Percentiles rank a stretch among this genome's conserved stretches.
Evolutionary conservation across 2,329 filamentous ascomycete genomes (phyloP).

Genomic region (Raffaelea albimanens): DNA sequence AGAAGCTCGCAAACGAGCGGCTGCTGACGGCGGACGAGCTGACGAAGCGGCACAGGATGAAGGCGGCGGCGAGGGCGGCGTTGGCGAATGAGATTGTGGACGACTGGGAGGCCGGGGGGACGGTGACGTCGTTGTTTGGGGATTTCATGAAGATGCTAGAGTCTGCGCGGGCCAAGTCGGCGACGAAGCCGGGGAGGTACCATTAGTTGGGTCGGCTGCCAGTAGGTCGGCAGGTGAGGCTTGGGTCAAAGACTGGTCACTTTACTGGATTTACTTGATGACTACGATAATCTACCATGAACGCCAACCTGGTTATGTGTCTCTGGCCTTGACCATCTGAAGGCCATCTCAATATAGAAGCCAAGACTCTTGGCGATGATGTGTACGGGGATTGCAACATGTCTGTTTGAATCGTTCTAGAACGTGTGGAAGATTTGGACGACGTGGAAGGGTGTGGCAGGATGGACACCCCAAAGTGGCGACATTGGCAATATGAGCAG

Average conservation of each 20-base stretch:
- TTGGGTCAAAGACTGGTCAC: neutral
- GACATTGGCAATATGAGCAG: no score
- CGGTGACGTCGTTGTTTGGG: constrained; percentile 52
- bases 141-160: constrained; percentile 58
- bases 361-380: no score
- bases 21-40: constrained; percentile 49
- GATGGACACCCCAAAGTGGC: no score
- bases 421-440: no score
- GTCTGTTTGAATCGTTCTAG: no score
- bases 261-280: no score
- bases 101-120: constrained; percentile 48
- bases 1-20: constrained; percentile 48
- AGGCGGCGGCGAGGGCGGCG: constrained; percentile 45
- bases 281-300: neutral
- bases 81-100: constrained; percentile 56
- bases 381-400: no score
- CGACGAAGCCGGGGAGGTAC: constrained; percentile 7
- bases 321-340: no score
- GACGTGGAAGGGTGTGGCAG: no score
- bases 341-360: no score
- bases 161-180: constrained; percentile 37
- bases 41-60: constrained; percentile 51
- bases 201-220: no score
- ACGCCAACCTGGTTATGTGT: neutral
- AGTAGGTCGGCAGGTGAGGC: constrained; percentile 6